These are phyloP conservation scores for Fusarium cicatricum DNA, from an alignment of 2,329 filamentous ascomycete genomes.

Conservation along the genomic window DNA sequence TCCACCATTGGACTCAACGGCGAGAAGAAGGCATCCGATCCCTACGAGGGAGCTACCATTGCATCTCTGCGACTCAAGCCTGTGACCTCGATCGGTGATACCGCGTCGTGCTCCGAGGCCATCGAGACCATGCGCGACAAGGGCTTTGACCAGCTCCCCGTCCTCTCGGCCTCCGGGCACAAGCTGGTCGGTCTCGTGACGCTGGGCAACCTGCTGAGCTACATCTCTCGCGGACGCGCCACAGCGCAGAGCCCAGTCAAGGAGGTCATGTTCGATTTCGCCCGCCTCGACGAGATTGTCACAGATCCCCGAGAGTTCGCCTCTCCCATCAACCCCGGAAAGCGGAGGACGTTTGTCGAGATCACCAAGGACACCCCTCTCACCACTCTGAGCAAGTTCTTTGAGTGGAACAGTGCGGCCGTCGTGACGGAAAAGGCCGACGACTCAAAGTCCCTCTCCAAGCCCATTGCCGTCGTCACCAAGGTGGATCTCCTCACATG, in stretches of 20 bases:
- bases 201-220: constrained; percentile 91
- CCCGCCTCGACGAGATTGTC: constrained; percentile 84
- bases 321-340: constrained; percentile 47
- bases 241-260: constrained; percentile 76
- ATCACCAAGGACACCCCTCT: constrained; percentile 92
- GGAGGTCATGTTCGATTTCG: constrained; percentile 97
- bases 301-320: constrained; percentile 81
- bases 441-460: constrained; percentile 65
- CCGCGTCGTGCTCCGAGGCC: constrained; percentile 80
- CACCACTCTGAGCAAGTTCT: constrained; percentile 85
- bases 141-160: constrained; percentile 96
- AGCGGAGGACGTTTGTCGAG: constrained; percentile 82
- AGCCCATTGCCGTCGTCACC: constrained; percentile 89
- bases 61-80: constrained; percentile 88
- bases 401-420: constrained; percentile 97
- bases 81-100: constrained; percentile 81
- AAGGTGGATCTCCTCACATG: constrained; percentile 96
- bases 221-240: constrained; percentile 85
- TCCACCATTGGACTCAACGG: constrained; percentile 51
- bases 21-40: constrained; percentile 62
- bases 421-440: constrained; percentile 83
- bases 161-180: constrained; percentile 73
- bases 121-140: constrained; percentile 99
- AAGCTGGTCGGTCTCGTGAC: constrained; percentile 92
- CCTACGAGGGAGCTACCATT: constrained; percentile 82